These are phyloP conservation scores for Spongospora subterranea DNA, from an alignment of 208 protist species.

Conservation along the genomic window DNA sequence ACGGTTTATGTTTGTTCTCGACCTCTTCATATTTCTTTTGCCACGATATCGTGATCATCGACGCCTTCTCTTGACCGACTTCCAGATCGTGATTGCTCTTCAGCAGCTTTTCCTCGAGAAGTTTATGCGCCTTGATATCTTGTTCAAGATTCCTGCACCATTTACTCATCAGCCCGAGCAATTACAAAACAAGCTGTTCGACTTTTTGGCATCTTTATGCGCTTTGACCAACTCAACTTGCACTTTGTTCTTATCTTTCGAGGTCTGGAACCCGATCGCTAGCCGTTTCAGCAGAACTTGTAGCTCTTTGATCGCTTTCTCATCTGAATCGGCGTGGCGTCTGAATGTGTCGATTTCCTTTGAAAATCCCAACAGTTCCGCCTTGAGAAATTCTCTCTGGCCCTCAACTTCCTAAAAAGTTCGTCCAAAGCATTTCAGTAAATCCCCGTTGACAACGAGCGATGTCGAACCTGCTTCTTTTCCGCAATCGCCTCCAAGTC, in stretches of 20 bases:
- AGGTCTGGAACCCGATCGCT: background rate
- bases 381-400: background rate
- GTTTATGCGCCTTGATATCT: conserved; percentile 83
- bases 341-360: conserved; percentile 40
- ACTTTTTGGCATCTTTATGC: conserved; percentile 83
- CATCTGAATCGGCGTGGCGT: conserved; percentile 56
- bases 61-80: conserved; percentile 72
- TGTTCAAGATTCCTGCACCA: conserved; percentile 78
- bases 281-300: background rate
- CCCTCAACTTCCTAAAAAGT: background rate
- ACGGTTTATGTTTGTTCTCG: background rate
- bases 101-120: conserved; percentile 84
- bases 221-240: conserved; percentile 84
- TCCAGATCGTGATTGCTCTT: conserved; percentile 89
- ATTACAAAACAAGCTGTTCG: background rate
- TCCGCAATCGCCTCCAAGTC: conserved; percentile 79
- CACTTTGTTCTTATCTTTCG: conserved; percentile 68
- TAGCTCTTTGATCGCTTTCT: conserved; percentile 62
- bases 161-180: background rate
- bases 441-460: background rate
- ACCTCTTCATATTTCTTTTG: conserved; percentile 47
- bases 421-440: background rate
- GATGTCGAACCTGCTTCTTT: conserved; percentile 43
- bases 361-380: background rate
- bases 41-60: background rate